Evolutionary conservation across 495 filamentous ascomycete genomes (phyloP).

Genomic region (Lasiosphaeria hispida): DNA sequence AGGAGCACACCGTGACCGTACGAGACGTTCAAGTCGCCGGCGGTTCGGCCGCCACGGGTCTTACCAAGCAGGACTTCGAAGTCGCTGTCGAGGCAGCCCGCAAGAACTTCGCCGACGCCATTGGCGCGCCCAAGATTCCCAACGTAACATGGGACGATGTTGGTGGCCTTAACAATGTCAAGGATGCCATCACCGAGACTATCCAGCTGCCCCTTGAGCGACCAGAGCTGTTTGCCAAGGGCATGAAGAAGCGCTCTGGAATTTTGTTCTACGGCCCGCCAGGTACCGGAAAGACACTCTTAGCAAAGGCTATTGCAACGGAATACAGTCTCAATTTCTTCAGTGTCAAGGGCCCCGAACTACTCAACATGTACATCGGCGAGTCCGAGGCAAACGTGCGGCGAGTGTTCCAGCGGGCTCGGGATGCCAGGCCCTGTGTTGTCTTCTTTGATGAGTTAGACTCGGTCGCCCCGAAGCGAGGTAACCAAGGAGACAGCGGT

Average conservation of each 20-base stretch:
- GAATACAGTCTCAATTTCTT: conserved; percentile 99
- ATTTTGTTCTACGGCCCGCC: conserved; percentile 98
- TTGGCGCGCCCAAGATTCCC: conserved; percentile 96
- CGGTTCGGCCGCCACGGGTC: conserved; percentile 69
- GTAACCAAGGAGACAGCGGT: conserved; percentile 96
- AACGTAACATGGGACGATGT: conserved; percentile 97
- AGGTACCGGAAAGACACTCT: conserved; percentile 92
- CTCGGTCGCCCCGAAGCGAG: conserved; percentile 93
- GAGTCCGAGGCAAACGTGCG: conserved; percentile 98
- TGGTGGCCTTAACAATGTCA: conserved; percentile 87
- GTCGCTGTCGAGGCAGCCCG: conserved; percentile 87
- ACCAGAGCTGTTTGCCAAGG: conserved; percentile 93
- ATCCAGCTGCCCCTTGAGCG: conserved; percentile 91
- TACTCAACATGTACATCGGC: conserved; percentile 99
- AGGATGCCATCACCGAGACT: conserved; percentile 93
- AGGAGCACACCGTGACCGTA: conserved; percentile 54
- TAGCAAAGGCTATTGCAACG: conserved; percentile 97
- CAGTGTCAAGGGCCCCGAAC: conserved; percentile 93
- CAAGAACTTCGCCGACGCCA: conserved; percentile 96
- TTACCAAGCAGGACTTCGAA: conserved; percentile 88
- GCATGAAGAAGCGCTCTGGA: conserved; percentile 97
- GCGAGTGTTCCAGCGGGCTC: conserved; percentile 89
- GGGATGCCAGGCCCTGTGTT: conserved; percentile 94
- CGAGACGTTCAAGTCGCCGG: conserved; percentile 86
- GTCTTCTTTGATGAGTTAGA: conserved; percentile 99